phyloP scores from a whole-genome alignment of 108 stramenopile genomes.

The Cyclotella choctawhatcheeana region DNA sequence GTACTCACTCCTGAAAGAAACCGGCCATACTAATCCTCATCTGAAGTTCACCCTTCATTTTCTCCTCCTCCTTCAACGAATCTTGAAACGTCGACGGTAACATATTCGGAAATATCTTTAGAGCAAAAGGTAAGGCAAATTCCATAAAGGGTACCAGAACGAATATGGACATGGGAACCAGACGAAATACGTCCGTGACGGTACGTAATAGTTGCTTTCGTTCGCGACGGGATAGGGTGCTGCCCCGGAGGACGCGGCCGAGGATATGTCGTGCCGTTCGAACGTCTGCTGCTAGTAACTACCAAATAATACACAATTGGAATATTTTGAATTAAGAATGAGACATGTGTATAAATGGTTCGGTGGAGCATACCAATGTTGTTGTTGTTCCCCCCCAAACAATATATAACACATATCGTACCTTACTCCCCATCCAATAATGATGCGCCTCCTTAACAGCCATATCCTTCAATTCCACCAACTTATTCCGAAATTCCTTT shows the following conservation, averaged over 20 bases:
- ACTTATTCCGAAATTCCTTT: conserved; percentile 58
- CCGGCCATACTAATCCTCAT: conserved; percentile 94
- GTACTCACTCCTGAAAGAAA: conserved; percentile 95
- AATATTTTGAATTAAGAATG: too few species aligned
- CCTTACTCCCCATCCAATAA: conserved; percentile 95
- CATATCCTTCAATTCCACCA: conserved; percentile 67
- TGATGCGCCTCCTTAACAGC: conserved; percentile 89
- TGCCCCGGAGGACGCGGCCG: conserved; percentile 78
- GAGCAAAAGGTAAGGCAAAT: conserved; percentile 96
- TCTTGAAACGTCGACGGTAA: conserved; percentile 99
- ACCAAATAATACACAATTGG: conserved; percentile 17
- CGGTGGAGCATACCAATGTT: too few species aligned
- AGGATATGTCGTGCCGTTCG: conserved; percentile 88
- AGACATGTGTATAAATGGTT: too few species aligned
- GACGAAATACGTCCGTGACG: conserved; percentile 94
- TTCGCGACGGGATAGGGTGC: conserved; percentile 93
- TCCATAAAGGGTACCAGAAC: conserved; percentile 98
- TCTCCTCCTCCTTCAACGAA: conserved; percentile 95
- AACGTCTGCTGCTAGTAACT: conserved; percentile 90
- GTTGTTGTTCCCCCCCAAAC: too few species aligned
- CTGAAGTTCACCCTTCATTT: conserved; percentile 95
- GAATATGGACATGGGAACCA: conserved; percentile 97
- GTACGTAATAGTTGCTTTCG: conserved; percentile 96
- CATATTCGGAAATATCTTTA: conserved; percentile 98
- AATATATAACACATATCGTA: conserved; percentile 23